Percentiles rank a stretch among this genome's conserved stretches.
phyloP scores from a whole-genome alignment of 2,329 filamentous ascomycete genomes.

The Monosporascus sp. region DNA sequence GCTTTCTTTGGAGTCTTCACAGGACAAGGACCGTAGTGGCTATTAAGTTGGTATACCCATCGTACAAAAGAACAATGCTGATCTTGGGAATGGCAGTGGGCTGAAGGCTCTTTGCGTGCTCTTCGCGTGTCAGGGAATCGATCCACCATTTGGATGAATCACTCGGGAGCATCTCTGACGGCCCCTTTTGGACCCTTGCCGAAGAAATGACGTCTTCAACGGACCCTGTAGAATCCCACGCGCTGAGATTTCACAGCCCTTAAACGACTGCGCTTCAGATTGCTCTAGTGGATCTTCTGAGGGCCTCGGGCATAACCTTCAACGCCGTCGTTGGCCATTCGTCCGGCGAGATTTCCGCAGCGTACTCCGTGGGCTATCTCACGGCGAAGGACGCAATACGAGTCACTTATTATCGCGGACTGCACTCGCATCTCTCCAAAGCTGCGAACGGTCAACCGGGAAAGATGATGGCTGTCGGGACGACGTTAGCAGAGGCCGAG shows the following conservation, averaged over 20 bases:
- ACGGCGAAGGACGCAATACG: constrained; percentile 26
- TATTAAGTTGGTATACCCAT: not conserved
- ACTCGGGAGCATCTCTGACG: not conserved
- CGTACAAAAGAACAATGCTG: too few species aligned
- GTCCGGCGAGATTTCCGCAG: constrained; percentile 39
- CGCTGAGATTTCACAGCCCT: constrained; percentile 27
- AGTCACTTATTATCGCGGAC: constrained; percentile 21
- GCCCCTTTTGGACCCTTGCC: constrained; percentile 3
- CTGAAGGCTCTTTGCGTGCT: constrained; percentile 13
- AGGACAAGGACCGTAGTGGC: constrained; percentile 30
- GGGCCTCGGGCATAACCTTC: constrained; percentile 30
- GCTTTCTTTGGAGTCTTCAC: constrained; percentile 27
- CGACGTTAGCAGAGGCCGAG: constrained; percentile 25
- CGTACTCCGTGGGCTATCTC: constrained; percentile 33
- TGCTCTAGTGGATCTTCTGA: constrained; percentile 31
- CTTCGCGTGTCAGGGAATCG: not conserved
- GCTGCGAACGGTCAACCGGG: constrained; percentile 14
- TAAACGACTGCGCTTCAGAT: constrained; percentile 36
- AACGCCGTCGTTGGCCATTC: constrained; percentile 35
- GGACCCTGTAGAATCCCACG: not conserved
- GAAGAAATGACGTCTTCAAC: not conserved
- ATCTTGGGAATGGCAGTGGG: constrained; percentile 21
- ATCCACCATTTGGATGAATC: not conserved
- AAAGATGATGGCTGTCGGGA: constrained; percentile 35
- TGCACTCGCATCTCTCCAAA: not conserved